Evolutionary conservation across 805 yeast species (phyloP).

Genomic region (Candida mattraensis): DNA sequence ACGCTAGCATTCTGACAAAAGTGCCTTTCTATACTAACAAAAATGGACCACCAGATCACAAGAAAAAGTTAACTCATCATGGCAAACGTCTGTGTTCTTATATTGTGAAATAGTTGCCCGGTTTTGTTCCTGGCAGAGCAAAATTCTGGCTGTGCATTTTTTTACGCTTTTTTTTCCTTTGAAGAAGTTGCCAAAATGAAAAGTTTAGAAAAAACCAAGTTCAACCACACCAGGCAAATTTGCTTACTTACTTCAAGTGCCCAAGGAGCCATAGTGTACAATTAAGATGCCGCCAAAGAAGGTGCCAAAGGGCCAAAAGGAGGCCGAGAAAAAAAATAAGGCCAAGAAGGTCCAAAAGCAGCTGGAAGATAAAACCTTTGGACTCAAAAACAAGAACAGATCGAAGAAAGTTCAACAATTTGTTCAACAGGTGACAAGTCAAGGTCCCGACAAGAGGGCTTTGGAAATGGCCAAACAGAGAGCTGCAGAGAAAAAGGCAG

Average conservation of each 20-base stretch:
- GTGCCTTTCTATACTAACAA: not conserved
- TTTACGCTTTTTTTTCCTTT: no score
- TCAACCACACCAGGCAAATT: not conserved
- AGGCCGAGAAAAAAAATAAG: conserved; percentile 61
- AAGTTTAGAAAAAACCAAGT: conserved; percentile 11
- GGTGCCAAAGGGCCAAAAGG: conserved; percentile 41
- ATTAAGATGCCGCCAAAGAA: conserved; percentile 78
- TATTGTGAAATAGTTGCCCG: no score
- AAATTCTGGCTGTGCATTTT: no score
- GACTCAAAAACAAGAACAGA: conserved; percentile 92
- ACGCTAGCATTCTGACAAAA: conserved; percentile 16
- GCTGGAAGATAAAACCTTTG: conserved; percentile 88
- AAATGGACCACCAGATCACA: not conserved
- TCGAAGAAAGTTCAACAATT: conserved; percentile 83
- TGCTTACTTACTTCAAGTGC: no score
- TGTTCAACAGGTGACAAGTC: conserved; percentile 67
- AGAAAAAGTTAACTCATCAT: not conserved
- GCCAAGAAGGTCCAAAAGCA: conserved; percentile 58
- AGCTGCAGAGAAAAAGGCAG: conserved; percentile 87
- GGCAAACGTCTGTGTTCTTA: no score
- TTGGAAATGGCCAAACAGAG: conserved; percentile 58
- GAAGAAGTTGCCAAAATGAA: conserved; percentile 5
- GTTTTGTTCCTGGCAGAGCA: no score
- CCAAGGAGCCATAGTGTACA: no score
- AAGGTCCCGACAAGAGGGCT: conserved; percentile 49